Percentiles rank a stretch among this genome's conserved stretches.
Conservation (phyloP, 495 filamentous ascomycete species). For the Hypoxylon rickii region DNA sequence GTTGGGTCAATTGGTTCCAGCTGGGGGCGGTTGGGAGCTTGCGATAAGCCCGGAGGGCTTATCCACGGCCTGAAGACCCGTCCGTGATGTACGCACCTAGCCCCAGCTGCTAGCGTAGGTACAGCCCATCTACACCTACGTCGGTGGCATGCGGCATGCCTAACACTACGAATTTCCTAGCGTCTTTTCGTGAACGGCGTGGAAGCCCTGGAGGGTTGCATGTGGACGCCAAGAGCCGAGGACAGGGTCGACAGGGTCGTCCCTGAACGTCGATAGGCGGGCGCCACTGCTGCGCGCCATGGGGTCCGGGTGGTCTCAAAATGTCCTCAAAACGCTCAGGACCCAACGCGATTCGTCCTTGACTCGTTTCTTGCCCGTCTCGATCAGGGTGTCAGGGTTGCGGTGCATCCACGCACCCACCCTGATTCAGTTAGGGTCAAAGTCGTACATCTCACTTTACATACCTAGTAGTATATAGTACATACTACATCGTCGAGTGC, state of each 20-base stretch:
- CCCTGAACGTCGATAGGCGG: slow-evolving; percentile 12
- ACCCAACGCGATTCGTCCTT: slow-evolving; percentile 19
- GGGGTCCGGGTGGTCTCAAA: slow-evolving; percentile 21
- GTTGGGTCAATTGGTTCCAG: neutral
- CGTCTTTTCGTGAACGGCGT: slow-evolving; percentile 9
- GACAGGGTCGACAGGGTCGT: neutral
- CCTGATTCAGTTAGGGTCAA: neutral
- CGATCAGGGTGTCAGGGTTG: neutral
- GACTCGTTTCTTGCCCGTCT: no score
- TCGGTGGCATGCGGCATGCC: no score
- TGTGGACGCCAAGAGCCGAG: slow-evolving; percentile 8
- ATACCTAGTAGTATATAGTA: no score
- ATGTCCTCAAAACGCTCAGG: slow-evolving; percentile 10
- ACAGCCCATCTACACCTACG: no score
- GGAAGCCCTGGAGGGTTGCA: neutral
- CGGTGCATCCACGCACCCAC: no score
- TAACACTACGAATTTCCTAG: no score
- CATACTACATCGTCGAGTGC: no score
- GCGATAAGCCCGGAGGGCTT: slow-evolving; percentile 6
- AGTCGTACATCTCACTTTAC: no score
- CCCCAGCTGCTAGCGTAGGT: no score
- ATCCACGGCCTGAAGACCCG: no score
- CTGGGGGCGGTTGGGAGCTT: neutral
- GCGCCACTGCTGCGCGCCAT: neutral
- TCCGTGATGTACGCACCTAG: no score